Conservation (phyloP, 2,329 filamentous ascomycete genomes). For the Xylariaceae sp. region DNA sequence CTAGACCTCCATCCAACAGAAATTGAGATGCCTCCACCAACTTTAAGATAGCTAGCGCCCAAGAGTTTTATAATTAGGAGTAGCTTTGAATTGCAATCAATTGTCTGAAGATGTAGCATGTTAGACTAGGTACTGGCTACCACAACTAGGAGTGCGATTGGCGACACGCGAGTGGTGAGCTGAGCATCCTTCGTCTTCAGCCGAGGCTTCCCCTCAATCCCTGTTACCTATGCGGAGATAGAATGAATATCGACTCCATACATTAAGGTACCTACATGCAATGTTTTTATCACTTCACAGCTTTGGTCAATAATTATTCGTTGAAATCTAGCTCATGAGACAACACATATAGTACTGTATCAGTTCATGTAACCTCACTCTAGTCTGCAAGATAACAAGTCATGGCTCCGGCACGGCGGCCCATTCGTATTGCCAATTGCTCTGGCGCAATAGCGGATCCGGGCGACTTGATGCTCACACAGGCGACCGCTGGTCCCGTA, state of each 20-base stretch:
- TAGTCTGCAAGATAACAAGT: no score
- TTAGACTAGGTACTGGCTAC: no score
- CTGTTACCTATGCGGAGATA: background rate
- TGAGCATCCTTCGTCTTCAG: background rate
- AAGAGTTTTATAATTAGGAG: no score
- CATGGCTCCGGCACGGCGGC: slow-evolving; percentile 25
- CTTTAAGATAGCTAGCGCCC: no score
- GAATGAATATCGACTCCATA: background rate
- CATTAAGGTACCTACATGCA: background rate
- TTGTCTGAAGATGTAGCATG: background rate
- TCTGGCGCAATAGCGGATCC: slow-evolving; percentile 33
- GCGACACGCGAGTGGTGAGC: no score
- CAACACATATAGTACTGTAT: no score
- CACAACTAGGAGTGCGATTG: no score
- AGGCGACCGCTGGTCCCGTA: slow-evolving; percentile 47
- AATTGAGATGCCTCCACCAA: no score
- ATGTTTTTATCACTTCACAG: background rate
- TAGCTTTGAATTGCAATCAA: background rate
- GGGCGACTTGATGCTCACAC: slow-evolving; percentile 32
- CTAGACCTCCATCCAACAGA: no score
- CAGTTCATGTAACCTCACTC: no score
- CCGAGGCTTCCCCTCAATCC: background rate
- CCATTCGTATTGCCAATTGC: slow-evolving; percentile 35
- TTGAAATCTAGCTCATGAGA: no score
- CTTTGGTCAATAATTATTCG: no score